A percentile compares a stretch with the other conserved stretches of the same genome.
These are phyloP conservation scores for Mortierella sp. DNA, from an alignment of 371 early-diverging fungal species.

Conservation along the genomic window DNA sequence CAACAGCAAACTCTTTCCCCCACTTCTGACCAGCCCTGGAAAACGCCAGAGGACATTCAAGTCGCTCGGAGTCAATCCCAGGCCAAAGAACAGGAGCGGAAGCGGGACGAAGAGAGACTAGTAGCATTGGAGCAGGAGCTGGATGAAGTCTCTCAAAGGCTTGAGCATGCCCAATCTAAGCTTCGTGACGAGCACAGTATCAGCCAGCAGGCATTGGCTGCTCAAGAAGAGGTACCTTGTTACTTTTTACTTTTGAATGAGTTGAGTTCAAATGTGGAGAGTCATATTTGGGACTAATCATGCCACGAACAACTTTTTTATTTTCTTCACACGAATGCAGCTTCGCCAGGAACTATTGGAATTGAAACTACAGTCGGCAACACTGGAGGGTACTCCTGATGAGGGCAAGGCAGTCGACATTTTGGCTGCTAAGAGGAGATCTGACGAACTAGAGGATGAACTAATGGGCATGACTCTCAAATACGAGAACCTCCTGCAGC, in stretches of 20 bases:
- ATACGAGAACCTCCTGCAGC: slow-evolving; percentile 39
- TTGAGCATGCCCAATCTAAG: slow-evolving; percentile 23
- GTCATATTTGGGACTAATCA: too few species aligned
- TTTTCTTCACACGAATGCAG: slow-evolving; percentile 8
- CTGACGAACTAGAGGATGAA: slow-evolving; percentile 38
- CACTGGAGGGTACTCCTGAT: slow-evolving; percentile 31
- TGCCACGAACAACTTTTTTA: background rate
- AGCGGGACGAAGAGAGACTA: slow-evolving; percentile 29
- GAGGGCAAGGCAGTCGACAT: slow-evolving; percentile 12
- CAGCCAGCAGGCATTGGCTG: slow-evolving; percentile 20
- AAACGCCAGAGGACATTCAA: slow-evolving; percentile 31
- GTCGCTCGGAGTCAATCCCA: slow-evolving; percentile 21
- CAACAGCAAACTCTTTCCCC: slow-evolving; percentile 19
- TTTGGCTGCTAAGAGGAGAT: slow-evolving; percentile 15
- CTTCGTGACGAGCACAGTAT: slow-evolving; percentile 23
- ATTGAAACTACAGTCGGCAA: slow-evolving; percentile 43
- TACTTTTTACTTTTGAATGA: background rate
- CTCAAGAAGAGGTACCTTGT: slow-evolving; percentile 38
- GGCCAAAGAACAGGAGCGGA: slow-evolving; percentile 33
- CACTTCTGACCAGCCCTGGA: slow-evolving; percentile 34
- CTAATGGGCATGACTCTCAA: slow-evolving; percentile 41
- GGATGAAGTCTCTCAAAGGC: slow-evolving; percentile 11
- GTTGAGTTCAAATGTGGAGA: too few species aligned
- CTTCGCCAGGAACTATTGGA: slow-evolving; percentile 50
- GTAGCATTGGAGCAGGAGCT: slow-evolving; percentile 33